Conservation (phyloP, 108 stramenopile species). For the Cyclotella distinguenda region DNA sequence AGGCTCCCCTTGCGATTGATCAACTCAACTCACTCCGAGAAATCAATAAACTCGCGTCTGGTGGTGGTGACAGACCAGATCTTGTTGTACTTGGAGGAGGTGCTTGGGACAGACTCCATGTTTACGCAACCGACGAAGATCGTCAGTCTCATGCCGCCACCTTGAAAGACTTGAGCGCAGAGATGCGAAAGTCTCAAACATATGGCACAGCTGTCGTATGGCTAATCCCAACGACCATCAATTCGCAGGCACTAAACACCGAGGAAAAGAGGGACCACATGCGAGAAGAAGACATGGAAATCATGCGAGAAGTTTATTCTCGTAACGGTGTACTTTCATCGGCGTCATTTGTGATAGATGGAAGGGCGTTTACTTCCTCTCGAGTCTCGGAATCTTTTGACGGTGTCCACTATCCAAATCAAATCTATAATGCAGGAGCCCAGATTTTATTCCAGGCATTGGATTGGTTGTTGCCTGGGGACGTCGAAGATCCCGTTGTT, state of each 20-base stretch:
- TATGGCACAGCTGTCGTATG: conserved; percentile 65
- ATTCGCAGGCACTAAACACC: conserved; percentile 62
- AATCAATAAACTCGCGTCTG: conserved; percentile 24
- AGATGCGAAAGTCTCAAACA: conserved; percentile 47
- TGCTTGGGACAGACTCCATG: conserved; percentile 80
- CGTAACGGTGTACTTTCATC: conserved; percentile 46
- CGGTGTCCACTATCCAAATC: conserved; percentile 86
- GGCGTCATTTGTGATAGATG: conserved; percentile 76
- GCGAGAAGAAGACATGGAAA: conserved; percentile 75
- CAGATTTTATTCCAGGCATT: conserved; percentile 81
- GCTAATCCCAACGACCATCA: conserved; percentile 84
- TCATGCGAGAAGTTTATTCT: conserved; percentile 61
- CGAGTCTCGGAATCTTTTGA: conserved; percentile 78
- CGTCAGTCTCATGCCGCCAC: conserved; percentile 46
- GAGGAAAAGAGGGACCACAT: conserved; percentile 77
- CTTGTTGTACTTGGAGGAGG: conserved; percentile 81
- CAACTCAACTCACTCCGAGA: conserved; percentile 46
- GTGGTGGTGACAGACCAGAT: conserved; percentile 37
- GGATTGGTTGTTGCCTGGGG: conserved; percentile 76
- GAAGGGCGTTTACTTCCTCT: conserved; percentile 60
- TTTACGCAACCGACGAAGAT: conserved; percentile 61
- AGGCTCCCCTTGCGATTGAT: conserved; percentile 67
- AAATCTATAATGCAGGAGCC: conserved; percentile 78
- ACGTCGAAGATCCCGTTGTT: conserved; percentile 21
- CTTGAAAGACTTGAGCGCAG: conserved; percentile 41